Percentiles rank a stretch among this genome's conserved stretches.
These are phyloP conservation scores for Schizonepeta tenuifolia DNA, from an alignment of 257 asterid species.

Conservation along the genomic window DNA sequence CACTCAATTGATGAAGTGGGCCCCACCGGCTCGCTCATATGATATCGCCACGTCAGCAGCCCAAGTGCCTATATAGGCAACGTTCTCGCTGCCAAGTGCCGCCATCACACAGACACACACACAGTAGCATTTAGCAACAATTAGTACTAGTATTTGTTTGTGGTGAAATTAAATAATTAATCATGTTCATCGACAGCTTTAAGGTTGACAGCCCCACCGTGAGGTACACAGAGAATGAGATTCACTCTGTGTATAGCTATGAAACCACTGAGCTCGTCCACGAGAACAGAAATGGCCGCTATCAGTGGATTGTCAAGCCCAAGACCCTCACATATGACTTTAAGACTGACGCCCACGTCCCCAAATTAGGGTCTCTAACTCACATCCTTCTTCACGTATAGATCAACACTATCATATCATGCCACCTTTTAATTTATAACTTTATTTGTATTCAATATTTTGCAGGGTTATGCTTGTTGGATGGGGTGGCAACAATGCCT, in stretches of 20 bases:
- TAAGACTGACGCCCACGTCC: slow-evolving; percentile 73
- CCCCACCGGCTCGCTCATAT: not conserved
- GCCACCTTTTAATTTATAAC: not conserved
- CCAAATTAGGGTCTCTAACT: slow-evolving; percentile 74
- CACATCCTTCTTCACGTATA: no score
- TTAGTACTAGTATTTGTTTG: no score
- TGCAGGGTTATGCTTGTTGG: slow-evolving; percentile 97
- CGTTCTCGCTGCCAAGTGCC: not conserved
- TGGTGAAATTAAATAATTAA: not conserved
- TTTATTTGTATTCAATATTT: not conserved
- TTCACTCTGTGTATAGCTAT: slow-evolving; percentile 75
- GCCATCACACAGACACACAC: not conserved
- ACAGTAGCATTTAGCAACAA: not conserved
- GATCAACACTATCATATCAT: not conserved
- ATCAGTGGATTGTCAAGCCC: slow-evolving; percentile 95
- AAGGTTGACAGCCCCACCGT: slow-evolving; percentile 96
- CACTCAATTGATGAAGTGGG: no score
- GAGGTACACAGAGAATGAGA: slow-evolving; percentile 73
- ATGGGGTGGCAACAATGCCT: slow-evolving; percentile 99
- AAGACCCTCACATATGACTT: slow-evolving; percentile 83
- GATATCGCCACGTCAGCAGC: slow-evolving; percentile 37
- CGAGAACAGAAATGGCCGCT: slow-evolving; percentile 72
- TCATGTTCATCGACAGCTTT: slow-evolving; percentile 87
- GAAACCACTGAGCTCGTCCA: slow-evolving; percentile 94
- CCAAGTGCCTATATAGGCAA: slow-evolving; percentile 29